Percentiles rank a stretch among this genome's conserved stretches.
Conservation (phyloP, 345 rosid species). For the Moricandia moricandioides region DNA sequence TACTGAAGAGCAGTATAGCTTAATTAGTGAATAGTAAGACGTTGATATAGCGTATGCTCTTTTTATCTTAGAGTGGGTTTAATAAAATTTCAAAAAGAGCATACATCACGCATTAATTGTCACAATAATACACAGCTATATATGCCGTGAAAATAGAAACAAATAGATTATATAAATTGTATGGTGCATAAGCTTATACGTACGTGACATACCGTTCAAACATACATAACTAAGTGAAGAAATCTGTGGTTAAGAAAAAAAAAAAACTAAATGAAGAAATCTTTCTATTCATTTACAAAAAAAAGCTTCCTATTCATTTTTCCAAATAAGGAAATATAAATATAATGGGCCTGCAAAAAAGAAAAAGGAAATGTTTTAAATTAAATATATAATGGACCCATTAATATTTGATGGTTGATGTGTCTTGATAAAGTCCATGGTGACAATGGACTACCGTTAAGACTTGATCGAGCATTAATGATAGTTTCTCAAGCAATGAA, state of each 20-base stretch:
- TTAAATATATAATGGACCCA: not conserved
- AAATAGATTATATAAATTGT: not conserved
- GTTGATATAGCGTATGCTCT: not conserved
- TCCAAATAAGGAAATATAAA: not conserved
- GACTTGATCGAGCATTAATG: constrained; percentile 17
- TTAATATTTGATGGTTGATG: not conserved
- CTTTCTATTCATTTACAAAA: not conserved
- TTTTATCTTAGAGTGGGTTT: not conserved
- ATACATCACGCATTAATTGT: not conserved
- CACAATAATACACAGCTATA: not conserved
- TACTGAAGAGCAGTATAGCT: not conserved
- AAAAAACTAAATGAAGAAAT: no score
- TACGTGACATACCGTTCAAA: constrained; percentile 15
- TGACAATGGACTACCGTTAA: not conserved
- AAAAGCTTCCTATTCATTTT: not conserved
- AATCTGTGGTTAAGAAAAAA: not conserved
- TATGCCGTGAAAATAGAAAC: not conserved
- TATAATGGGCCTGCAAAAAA: constrained; percentile 3
- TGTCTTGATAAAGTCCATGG: not conserved
- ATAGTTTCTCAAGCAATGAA: not conserved
- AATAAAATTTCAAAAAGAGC: not conserved
- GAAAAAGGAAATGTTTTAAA: not conserved
- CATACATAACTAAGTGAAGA: not conserved
- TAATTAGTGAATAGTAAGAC: not conserved
- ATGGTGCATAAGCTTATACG: not conserved